Evolutionary conservation across 352 stramenopile species (phyloP).

Genomic region (Globisporangium camurandrum): DNA sequence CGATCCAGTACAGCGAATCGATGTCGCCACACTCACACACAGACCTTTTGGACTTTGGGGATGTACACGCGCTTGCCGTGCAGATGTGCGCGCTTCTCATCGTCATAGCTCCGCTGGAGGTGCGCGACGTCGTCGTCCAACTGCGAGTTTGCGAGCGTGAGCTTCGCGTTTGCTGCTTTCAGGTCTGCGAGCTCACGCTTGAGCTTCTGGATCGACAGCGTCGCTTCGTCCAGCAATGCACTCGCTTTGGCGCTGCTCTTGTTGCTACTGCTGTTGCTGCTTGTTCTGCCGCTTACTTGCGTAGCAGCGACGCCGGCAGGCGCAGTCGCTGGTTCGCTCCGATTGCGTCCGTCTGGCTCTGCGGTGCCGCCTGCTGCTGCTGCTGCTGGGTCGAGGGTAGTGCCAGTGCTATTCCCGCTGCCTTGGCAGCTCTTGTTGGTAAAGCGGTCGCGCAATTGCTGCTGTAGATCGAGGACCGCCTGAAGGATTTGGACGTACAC

Average conservation of each 20-base stretch:
- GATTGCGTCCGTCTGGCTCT: too few relatives aligned
- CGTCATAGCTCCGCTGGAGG: conserved; percentile 59
- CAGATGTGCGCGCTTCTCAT: conserved; percentile 56
- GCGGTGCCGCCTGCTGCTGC: neutral
- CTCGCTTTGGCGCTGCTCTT: conserved; percentile 6
- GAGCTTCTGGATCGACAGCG: conserved; percentile 67
- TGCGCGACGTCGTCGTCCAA: conserved; percentile 63
- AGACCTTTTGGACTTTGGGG: conserved; percentile 62
- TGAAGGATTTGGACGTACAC: conserved; percentile 48
- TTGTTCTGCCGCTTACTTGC: too few relatives aligned
- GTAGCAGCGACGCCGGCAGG: too few relatives aligned
- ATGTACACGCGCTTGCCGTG: conserved; percentile 60
- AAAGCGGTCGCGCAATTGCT: conserved; percentile 38
- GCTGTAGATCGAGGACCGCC: conserved; percentile 37
- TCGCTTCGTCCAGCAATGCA: conserved; percentile 42
- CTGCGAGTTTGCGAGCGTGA: conserved; percentile 61
- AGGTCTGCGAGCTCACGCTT: conserved; percentile 57
- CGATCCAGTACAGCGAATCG: neutral
- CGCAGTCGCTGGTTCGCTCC: too few relatives aligned
- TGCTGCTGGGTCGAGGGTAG: neutral
- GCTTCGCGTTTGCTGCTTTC: conserved; percentile 49
- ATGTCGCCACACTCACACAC: neutral
- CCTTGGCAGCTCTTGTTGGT: conserved; percentile 12
- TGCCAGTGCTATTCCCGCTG: neutral
- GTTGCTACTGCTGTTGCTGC: neutral